These are phyloP conservation scores for Lasiosphaeriaceae sp. DNA, from an alignment of 495 filamentous ascomycete genomes.

Conservation along the genomic window DNA sequence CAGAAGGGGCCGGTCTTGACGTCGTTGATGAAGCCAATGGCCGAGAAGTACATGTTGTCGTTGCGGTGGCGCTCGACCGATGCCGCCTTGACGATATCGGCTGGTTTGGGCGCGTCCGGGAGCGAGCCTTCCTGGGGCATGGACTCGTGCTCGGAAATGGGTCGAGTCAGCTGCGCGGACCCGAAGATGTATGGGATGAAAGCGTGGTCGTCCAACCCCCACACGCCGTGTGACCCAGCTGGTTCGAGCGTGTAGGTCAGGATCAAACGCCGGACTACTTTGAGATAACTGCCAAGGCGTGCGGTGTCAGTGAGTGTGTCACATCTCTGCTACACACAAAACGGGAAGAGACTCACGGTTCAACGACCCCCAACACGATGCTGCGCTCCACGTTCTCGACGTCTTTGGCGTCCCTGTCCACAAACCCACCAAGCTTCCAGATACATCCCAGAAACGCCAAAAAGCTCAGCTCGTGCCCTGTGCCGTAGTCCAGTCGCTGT, in stretches of 20 bases:
- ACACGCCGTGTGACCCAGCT: slow-evolving; percentile 91
- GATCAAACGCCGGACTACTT: slow-evolving; percentile 78
- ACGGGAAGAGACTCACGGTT: slow-evolving; percentile 56
- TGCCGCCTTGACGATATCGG: slow-evolving; percentile 59
- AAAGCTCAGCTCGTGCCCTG: slow-evolving; percentile 93
- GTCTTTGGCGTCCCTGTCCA: slow-evolving; percentile 26
- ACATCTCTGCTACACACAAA: background rate
- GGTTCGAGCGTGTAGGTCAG: slow-evolving; percentile 93
- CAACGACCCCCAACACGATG: slow-evolving; percentile 75
- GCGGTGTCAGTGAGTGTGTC: background rate
- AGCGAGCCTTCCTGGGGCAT: slow-evolving; percentile 74
- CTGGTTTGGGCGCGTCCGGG: slow-evolving; percentile 64
- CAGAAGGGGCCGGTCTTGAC: slow-evolving; percentile 97
- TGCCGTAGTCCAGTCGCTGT: slow-evolving; percentile 90
- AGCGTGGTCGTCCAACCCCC: slow-evolving; percentile 95
- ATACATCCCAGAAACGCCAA: slow-evolving; percentile 83
- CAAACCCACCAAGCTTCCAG: slow-evolving; percentile 85
- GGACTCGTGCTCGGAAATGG: slow-evolving; percentile 59
- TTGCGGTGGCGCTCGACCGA: slow-evolving; percentile 65
- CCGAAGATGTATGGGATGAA: slow-evolving; percentile 98
- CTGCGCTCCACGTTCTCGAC: slow-evolving; percentile 54
- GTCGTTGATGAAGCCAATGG: slow-evolving; percentile 97
- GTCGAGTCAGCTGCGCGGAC: slow-evolving; percentile 77
- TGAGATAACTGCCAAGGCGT: slow-evolving; percentile 58
- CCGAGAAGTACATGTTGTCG: slow-evolving; percentile 92